A percentile compares a stretch with the other conserved stretches of the same genome.
Evolutionary conservation across 345 rosid genomes (phyloP).

Genomic region (Camelina neglecta): DNA sequence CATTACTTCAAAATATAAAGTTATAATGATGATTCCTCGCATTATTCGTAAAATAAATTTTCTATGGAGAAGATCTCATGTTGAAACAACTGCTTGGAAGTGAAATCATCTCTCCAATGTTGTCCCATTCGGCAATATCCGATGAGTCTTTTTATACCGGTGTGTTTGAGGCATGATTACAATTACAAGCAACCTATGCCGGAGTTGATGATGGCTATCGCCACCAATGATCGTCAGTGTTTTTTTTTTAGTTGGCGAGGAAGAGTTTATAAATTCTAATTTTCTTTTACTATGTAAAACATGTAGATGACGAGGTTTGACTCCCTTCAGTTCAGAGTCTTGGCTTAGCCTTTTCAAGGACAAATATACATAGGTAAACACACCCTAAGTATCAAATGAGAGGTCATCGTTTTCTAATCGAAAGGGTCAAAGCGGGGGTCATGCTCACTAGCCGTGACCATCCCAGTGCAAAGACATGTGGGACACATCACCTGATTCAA

Average conservation of each 20-base stretch:
- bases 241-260: background rate
- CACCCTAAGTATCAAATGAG: background rate
- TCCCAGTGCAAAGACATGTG: constrained; percentile 88
- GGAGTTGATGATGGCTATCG: background rate
- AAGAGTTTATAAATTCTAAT: background rate
- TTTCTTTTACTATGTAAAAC: constrained; percentile 20
- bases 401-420: constrained; percentile 43
- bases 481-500: constrained; percentile 84
- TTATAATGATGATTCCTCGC: too few species aligned
- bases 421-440: constrained; percentile 84
- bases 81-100: background rate
- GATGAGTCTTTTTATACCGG: background rate
- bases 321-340: constrained; percentile 28
- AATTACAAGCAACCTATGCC: background rate
- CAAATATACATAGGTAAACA: constrained; percentile 12
- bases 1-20: accelerated
- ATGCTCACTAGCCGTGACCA: constrained; percentile 82
- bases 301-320: constrained; percentile 26
- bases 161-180: background rate
- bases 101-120: background rate
- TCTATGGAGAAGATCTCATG: background rate
- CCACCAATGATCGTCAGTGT: background rate
- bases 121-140: background rate
- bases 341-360: constrained; percentile 14
- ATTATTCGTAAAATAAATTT: too few species aligned